These are phyloP conservation scores for Thalassiosira oceanica DNA, from an alignment of 352 stramenopile species.

Conservation along the genomic window DNA sequence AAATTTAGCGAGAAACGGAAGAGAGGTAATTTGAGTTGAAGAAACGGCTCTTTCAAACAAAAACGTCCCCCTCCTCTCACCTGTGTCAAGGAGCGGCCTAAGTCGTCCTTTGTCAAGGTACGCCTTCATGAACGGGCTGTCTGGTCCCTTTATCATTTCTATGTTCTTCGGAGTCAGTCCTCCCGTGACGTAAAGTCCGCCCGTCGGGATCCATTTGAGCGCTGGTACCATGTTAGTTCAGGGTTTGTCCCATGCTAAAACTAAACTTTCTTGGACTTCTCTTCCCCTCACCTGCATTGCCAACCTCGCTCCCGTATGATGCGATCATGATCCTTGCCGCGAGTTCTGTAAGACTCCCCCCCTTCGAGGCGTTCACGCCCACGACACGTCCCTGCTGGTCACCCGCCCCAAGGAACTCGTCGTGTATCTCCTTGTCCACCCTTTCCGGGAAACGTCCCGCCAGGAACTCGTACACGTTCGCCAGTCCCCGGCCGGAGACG, in stretches of 20 bases:
- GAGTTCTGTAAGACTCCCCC: constrained; percentile 78
- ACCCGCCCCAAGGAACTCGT: constrained; percentile 78
- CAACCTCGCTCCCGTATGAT: constrained; percentile 92
- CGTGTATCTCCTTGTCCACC: constrained; percentile 54
- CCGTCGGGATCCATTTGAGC: constrained; percentile 94
- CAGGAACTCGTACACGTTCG: constrained; percentile 96
- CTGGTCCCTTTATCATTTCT: constrained; percentile 84
- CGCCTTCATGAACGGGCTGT: constrained; percentile 74
- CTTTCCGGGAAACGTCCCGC: constrained; percentile 85
- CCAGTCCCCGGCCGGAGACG: constrained; percentile 91
- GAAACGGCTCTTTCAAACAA: too few species aligned
- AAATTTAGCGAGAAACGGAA: too few species aligned
- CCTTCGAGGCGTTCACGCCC: constrained; percentile 38
- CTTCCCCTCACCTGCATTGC: constrained; percentile 87
- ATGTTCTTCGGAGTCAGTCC: constrained; percentile 96
- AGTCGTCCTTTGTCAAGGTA: constrained; percentile 79
- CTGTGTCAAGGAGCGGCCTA: constrained; percentile 49
- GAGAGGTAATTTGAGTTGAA: too few species aligned
- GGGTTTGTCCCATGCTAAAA: too few species aligned
- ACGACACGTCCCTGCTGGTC: constrained; percentile 86
- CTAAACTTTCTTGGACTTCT: too few species aligned
- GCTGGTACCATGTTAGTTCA: too few species aligned
- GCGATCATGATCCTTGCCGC: constrained; percentile 93
- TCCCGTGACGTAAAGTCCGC: constrained; percentile 95
- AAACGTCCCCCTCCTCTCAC: too few species aligned